Conservation (phyloP, 2,329 filamentous ascomycete species). For the Teratosphaeria viscida region DNA sequence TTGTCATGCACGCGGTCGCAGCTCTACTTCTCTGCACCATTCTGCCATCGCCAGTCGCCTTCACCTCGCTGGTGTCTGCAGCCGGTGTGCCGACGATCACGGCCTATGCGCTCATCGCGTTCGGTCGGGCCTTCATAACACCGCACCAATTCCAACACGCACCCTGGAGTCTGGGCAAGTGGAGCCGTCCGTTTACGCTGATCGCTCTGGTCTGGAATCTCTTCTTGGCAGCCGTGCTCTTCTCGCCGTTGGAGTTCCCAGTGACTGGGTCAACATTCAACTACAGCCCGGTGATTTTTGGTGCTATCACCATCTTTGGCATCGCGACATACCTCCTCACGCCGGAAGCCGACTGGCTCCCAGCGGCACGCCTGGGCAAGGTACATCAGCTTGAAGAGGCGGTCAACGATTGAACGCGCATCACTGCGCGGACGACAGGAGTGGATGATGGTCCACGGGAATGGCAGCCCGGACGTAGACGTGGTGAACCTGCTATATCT, state of each 20-base stretch:
- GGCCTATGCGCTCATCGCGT: slow-evolving; percentile 26
- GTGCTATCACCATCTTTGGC: slow-evolving; percentile 29
- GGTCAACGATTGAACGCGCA: background rate
- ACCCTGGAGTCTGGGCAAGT: slow-evolving; percentile 27
- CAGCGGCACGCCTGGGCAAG: slow-evolving; percentile 21
- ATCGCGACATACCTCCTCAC: slow-evolving; percentile 26
- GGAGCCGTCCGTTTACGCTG: slow-evolving; percentile 26
- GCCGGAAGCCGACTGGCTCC: slow-evolving; percentile 29
- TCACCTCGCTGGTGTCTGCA: slow-evolving; percentile 29
- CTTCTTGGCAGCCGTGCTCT: slow-evolving; percentile 29
- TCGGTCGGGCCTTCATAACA: slow-evolving; percentile 29
- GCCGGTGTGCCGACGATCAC: slow-evolving; percentile 32
- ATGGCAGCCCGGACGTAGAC: background rate
- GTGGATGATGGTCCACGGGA: no score
- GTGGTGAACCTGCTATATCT: background rate
- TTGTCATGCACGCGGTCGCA: slow-evolving; percentile 47
- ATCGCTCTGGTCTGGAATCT: slow-evolving; percentile 30
- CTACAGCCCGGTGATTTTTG: slow-evolving; percentile 30
- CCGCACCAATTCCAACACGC: slow-evolving; percentile 27
- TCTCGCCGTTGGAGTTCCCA: slow-evolving; percentile 29
- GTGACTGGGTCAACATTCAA: slow-evolving; percentile 27
- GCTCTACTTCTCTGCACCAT: slow-evolving; percentile 49
- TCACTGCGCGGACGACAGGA: background rate
- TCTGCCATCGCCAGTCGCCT: slow-evolving; percentile 40
- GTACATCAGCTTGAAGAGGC: slow-evolving; percentile 20